phyloP scores from a whole-genome alignment of 352 stramenopile genomes.

The Phytophthora ramorum region DNA sequence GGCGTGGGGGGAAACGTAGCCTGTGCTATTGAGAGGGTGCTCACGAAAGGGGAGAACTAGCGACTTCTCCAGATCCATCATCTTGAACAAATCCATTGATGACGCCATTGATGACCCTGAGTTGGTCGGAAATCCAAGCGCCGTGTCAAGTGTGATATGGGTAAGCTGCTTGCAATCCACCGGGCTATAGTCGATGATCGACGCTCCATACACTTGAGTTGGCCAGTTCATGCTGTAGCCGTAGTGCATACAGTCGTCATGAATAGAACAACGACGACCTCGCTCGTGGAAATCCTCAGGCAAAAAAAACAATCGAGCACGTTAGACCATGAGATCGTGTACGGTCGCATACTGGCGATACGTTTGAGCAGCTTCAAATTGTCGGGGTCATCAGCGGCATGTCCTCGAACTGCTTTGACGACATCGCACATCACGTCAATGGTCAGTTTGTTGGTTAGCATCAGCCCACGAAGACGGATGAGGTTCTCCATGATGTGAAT shows the following conservation, averaged over 20 bases:
- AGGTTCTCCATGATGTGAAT: conserved; percentile 27
- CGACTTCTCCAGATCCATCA: conserved; percentile 23
- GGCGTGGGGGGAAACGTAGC: conserved; percentile 9
- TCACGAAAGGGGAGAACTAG: conserved; percentile 15
- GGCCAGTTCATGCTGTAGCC: conserved; percentile 40
- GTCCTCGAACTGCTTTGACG: conserved; percentile 9
- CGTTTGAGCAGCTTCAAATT: conserved; percentile 10
- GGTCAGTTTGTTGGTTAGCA: conserved; percentile 12
- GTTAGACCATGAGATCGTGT: conserved; percentile 34
- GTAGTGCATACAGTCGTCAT: conserved; percentile 10
- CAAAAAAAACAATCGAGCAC: conserved; percentile 31
- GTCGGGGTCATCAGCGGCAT: neutral
- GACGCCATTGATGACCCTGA: neutral
- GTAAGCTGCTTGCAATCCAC: conserved; percentile 8
- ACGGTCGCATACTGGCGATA: conserved; percentile 21
- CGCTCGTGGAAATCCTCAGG: conserved; percentile 31
- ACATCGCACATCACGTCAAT: conserved; percentile 19
- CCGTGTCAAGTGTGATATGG: conserved; percentile 2
- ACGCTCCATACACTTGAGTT: conserved; percentile 26
- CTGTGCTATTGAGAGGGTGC: conserved; percentile 22
- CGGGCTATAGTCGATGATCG: conserved; percentile 23
- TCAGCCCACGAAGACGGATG: conserved; percentile 13
- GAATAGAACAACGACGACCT: neutral
- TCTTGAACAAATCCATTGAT: conserved; percentile 6
- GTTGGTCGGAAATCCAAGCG: conserved; percentile 15